Evolutionary conservation across 148 eudicot genomes (phyloP).

Genomic region (Chenopodium berlandieri): DNA sequence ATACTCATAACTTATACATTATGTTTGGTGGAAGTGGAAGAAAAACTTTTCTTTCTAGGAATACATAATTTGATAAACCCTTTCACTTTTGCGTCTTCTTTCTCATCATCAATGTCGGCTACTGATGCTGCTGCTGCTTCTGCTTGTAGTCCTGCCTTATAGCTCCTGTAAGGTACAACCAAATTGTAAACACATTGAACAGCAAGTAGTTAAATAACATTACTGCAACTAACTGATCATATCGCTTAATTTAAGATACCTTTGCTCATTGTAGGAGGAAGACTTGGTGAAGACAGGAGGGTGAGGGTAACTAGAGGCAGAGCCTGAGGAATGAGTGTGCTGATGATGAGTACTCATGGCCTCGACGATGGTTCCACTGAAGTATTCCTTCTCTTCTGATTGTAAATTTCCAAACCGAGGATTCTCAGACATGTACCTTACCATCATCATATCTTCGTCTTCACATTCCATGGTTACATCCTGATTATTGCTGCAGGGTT

Average conservation of each 20-base stretch:
- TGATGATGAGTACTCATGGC: slow-evolving; percentile 31
- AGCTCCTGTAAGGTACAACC: slow-evolving; percentile 16
- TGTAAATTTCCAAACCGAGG: slow-evolving; percentile 80
- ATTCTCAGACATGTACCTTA: slow-evolving; percentile 82
- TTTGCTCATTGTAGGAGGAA: slow-evolving; percentile 73
- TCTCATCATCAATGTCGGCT: slow-evolving; percentile 13
- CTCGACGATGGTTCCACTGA: slow-evolving; percentile 89
- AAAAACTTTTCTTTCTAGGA: slow-evolving; percentile 27
- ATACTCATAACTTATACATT: slow-evolving; percentile 20
- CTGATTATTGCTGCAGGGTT: background rate
- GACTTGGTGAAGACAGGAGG: slow-evolving; percentile 54
- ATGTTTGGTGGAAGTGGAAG: slow-evolving; percentile 16
- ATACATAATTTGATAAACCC: slow-evolving; percentile 33
- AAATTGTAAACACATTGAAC: background rate
- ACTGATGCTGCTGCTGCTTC: slow-evolving; percentile 1
- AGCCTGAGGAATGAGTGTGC: slow-evolving; percentile 16
- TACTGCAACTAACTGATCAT: background rate
- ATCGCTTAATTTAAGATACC: slow-evolving; percentile 32
- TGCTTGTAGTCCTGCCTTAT: slow-evolving; percentile 22
- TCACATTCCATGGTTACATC: slow-evolving; percentile 15
- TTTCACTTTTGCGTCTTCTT: slow-evolving; percentile 12
- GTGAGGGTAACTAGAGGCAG: slow-evolving; percentile 4
- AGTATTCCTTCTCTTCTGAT: slow-evolving; percentile 83
- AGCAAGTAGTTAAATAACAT: background rate
- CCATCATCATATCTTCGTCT: slow-evolving; percentile 62